phyloP scores from a whole-genome alignment of 2,329 filamentous ascomycete genomes.

The Sclerotinia subarctica region DNA sequence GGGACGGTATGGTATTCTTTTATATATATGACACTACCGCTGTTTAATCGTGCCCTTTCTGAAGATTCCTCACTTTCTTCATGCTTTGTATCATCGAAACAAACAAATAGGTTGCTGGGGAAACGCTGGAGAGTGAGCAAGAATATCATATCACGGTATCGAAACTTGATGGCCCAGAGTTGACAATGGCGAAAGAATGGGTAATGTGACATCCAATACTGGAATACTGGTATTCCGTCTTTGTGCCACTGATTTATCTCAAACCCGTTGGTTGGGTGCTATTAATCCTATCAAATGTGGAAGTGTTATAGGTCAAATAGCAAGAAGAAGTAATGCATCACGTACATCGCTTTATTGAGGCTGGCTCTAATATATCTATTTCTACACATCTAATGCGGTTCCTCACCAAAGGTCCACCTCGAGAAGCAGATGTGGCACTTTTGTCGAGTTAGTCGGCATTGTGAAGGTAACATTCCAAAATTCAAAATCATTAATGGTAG shows the following conservation, averaged over 20 bases:
- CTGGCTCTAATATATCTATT: not conserved
- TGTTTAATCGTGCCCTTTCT: too few relatives aligned
- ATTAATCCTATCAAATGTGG: not conserved
- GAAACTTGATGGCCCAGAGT: not conserved
- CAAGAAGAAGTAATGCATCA: not conserved
- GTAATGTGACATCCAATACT: not conserved
- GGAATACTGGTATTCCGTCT: not conserved
- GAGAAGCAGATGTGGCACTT: not conserved
- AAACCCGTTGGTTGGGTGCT: not conserved
- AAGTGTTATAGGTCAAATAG: not conserved
- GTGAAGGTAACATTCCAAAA: slow-evolving; percentile 10
- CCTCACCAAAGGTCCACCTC: slow-evolving; percentile 5
- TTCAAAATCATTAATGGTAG: slow-evolving; percentile 15
- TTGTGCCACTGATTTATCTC: too few relatives aligned
- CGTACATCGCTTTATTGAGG: not conserved
- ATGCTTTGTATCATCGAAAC: not conserved
- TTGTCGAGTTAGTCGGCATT: not conserved
- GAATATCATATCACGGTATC: too few relatives aligned
- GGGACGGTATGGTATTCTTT: too few relatives aligned
- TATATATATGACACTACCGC: too few relatives aligned
- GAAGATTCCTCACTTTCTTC: too few relatives aligned
- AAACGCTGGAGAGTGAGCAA: not conserved
- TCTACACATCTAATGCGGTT: not conserved
- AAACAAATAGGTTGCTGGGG: not conserved
- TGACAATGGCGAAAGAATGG: not conserved